Conservation (phyloP, 2,329 filamentous ascomycete genomes). For the Penicillium sp. region DNA sequence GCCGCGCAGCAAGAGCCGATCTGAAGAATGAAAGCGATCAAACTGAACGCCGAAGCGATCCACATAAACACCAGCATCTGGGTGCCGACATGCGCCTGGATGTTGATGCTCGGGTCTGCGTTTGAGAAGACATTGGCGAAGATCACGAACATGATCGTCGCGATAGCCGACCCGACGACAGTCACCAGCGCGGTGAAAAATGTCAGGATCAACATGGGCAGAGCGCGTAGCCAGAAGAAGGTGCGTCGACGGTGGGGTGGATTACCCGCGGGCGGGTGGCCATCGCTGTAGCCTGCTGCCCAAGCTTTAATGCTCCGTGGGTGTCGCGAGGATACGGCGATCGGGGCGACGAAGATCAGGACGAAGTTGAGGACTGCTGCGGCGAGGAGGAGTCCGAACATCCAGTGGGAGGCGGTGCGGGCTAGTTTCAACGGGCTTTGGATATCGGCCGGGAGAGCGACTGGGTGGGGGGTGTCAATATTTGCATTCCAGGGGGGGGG, state of each 20-base stretch:
- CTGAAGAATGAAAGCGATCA: constrained; percentile 72
- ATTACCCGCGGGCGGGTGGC: constrained; percentile 10
- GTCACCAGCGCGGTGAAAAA: constrained; percentile 67
- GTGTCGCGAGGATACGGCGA: constrained; percentile 48
- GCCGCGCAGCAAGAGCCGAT: constrained; percentile 73
- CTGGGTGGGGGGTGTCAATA: constrained; percentile 34
- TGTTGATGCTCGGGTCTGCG: constrained; percentile 70
- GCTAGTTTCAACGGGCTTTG: constrained; percentile 72
- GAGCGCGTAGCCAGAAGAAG: constrained; percentile 51
- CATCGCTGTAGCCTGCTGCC: constrained; percentile 22
- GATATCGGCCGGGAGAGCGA: constrained; percentile 75
- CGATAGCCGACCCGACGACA: constrained; percentile 69
- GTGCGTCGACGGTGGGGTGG: constrained; percentile 39
- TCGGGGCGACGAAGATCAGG: constrained; percentile 65
- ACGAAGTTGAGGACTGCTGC: constrained; percentile 69
- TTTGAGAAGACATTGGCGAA: constrained; percentile 74
- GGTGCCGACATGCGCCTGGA: constrained; percentile 66
- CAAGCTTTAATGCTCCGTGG: constrained; percentile 34
- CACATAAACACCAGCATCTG: constrained; percentile 89
- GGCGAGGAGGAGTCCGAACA: constrained; percentile 85
- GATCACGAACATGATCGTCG: constrained; percentile 79
- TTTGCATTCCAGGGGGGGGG: neutral
- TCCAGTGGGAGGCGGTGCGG: constrained; percentile 72
- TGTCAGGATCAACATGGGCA: constrained; percentile 67
- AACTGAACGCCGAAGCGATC: constrained; percentile 67